Evolutionary conservation across 805 yeast species (phyloP), one percentile per base, ranked within the genome.

Genomic region (Dipodascus geniculatus): DNA sequence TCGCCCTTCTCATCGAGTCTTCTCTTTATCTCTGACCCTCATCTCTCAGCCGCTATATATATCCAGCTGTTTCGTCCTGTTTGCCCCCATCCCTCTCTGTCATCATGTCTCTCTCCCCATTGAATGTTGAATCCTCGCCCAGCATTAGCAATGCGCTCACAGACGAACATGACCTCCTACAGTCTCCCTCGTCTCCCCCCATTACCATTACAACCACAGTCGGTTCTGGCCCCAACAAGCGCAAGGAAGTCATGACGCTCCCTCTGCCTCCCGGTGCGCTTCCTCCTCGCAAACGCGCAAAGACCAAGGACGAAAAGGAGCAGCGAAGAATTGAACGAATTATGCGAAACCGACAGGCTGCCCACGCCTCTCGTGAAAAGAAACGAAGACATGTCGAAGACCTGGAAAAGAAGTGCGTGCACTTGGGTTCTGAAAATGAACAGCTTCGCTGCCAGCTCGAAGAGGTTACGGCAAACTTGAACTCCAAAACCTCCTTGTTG

Each of bases 361-460:
- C 99, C 50, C 98, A 91, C 68, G 96, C 96, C 52, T 87, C 96
- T 24, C 80, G 99, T 60, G 99, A 93, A 66, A 90, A 91, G 79
- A 91, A 91, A 78, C 80, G 98, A 66, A 80, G 82, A 65, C 96
- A 91, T 66, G 84, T 93, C 54, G 96, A 89, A 69, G 81, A 79
- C 57, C 75, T 93, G 60, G 97, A 91, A 69, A 68, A 73, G 42
- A 79, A 78, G 54, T 68, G 71, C 54, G 58, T 57, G 17, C 52
- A 53, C 22, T 60, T 69, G 51, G 57, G 60, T 28, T 16, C 57
- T 1, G 65, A 64, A 51, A 67, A 66, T 56, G 56, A 52, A 28
- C 56, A 55, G 44, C 63, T 69, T 14, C 56, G 55, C 38, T 50
- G 23, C 20, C 60, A 62, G 50, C 53, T 54, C 49, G 51, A 51